phyloP scores from a whole-genome alignment of 1,284 basidiomycete genomes.

The Rhodotorula sp. region DNA sequence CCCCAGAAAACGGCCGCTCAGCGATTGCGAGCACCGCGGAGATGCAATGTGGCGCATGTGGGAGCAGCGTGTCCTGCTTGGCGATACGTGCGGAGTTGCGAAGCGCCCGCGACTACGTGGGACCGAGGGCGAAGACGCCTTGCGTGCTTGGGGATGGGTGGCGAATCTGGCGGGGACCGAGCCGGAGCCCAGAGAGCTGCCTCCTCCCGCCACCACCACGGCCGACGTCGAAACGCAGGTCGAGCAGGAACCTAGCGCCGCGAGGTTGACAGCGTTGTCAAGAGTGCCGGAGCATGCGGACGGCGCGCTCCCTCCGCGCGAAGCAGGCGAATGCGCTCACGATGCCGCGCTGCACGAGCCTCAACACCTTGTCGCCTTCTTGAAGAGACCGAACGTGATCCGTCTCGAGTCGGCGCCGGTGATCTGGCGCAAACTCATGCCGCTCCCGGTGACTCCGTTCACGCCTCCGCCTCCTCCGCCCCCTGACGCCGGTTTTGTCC shows the following conservation, averaged over 20 bases:
- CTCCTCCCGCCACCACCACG: background rate
- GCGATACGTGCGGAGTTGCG: background rate
- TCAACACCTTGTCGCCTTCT: too few species aligned
- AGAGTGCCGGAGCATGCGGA: too few species aligned
- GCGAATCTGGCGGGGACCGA: background rate
- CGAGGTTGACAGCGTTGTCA: background rate
- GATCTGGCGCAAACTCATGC: too few species aligned
- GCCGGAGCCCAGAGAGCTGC: background rate
- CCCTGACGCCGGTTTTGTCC: background rate
- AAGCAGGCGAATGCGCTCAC: too few species aligned
- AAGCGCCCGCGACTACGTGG: background rate
- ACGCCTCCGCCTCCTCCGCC: too few species aligned
- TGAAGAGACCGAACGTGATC: too few species aligned
- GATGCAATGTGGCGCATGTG: background rate
- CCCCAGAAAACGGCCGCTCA: background rate
- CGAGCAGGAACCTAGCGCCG: too few species aligned
- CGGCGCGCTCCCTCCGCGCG: too few species aligned
- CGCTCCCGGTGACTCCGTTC: too few species aligned
- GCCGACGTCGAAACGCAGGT: too few species aligned
- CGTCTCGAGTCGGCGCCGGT: too few species aligned
- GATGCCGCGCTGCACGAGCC: too few species aligned
- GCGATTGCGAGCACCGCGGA: background rate
- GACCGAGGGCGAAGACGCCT: background rate
- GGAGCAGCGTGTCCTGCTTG: background rate
- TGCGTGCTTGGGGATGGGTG: constrained; percentile 4